Evolutionary conservation across 805 yeast species (phyloP).

Genomic region (Metschnikowia anglica): DNA sequence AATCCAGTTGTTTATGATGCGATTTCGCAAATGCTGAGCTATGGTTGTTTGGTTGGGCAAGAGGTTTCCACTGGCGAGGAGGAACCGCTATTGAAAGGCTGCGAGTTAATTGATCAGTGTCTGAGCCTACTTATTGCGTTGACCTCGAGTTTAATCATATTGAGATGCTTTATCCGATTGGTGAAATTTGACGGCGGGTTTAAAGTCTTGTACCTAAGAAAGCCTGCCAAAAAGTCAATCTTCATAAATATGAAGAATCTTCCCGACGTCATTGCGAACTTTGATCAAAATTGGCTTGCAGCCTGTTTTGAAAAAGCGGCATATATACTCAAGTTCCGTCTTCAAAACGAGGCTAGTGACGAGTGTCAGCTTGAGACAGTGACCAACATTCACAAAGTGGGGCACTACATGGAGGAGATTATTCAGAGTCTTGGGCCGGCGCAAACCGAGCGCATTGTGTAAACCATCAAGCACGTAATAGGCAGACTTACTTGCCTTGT

Average conservation of each 20-base stretch:
- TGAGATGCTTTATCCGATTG: constrained; percentile 17
- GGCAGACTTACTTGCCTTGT: not conserved
- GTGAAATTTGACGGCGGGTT: constrained; percentile 6
- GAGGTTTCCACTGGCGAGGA: constrained; percentile 1
- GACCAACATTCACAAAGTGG: constrained; percentile 21
- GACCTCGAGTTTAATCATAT: constrained; percentile 22
- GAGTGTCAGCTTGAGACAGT: constrained; percentile 17
- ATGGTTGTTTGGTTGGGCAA: not conserved
- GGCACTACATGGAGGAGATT: constrained; percentile 23
- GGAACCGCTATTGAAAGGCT: constrained; percentile 23
- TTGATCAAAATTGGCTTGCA: constrained; percentile 7
- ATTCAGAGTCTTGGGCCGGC: constrained; percentile 8
- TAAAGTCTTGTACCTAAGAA: constrained; percentile 1
- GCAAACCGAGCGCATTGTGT: not conserved
- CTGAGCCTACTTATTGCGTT: constrained; percentile 21
- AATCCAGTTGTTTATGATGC: constrained; percentile 7
- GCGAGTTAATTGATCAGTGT: constrained; percentile 19
- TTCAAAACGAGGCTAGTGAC: constrained; percentile 11
- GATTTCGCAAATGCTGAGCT: not conserved
- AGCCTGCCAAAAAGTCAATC: not conserved
- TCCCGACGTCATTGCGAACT: not conserved
- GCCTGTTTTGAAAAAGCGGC: constrained; percentile 9
- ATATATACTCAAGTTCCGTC: constrained; percentile 4
- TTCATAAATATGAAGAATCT: not conserved
- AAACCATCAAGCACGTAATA: not conserved